These are phyloP conservation scores for Orbilia brochopaga DNA, from an alignment of 2,329 filamentous ascomycete genomes.

Conservation along the genomic window DNA sequence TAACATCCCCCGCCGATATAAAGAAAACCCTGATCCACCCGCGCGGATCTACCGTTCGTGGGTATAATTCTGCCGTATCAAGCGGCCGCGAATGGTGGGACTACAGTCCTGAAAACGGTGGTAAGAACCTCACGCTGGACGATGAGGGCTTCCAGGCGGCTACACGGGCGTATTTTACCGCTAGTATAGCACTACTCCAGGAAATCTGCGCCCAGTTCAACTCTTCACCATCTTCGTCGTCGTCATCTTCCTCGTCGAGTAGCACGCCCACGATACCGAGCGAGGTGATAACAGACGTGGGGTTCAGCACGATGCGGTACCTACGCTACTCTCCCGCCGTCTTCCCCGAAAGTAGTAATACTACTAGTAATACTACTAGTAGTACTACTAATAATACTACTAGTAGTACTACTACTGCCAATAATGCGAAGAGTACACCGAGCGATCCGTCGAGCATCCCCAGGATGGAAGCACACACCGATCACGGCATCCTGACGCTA, in stretches of 20 bases:
- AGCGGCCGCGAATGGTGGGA: conserved; percentile 50
- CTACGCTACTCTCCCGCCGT: conserved; percentile 34
- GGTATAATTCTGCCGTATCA: conserved; percentile 25
- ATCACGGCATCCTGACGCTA: conserved; percentile 43
- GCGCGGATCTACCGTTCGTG: conserved; percentile 35
- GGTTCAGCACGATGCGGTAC: conserved; percentile 48
- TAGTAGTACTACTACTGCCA: background rate
- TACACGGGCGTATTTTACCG: conserved; percentile 38
- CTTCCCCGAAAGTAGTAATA: background rate
- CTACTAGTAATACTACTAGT: background rate
- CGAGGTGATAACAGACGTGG: conserved; percentile 17
- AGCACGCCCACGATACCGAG: conserved; percentile 13
- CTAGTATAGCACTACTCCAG: conserved; percentile 28
- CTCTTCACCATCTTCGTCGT: no score
- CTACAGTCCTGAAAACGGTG: conserved; percentile 21
- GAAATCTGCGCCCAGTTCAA: conserved; percentile 34
- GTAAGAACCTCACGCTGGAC: conserved; percentile 18
- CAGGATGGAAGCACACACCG: conserved; percentile 46
- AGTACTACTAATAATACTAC: conserved; percentile 14
- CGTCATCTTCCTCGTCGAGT: background rate
- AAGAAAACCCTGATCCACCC: conserved; percentile 33
- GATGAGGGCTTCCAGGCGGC: conserved; percentile 29
- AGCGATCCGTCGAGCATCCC: conserved; percentile 14
- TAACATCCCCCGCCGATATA: conserved; percentile 18
- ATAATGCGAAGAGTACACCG: background rate